phyloP scores from a whole-genome alignment of 2,329 filamentous ascomycete species.

The Pyricularia grisea region DNA sequence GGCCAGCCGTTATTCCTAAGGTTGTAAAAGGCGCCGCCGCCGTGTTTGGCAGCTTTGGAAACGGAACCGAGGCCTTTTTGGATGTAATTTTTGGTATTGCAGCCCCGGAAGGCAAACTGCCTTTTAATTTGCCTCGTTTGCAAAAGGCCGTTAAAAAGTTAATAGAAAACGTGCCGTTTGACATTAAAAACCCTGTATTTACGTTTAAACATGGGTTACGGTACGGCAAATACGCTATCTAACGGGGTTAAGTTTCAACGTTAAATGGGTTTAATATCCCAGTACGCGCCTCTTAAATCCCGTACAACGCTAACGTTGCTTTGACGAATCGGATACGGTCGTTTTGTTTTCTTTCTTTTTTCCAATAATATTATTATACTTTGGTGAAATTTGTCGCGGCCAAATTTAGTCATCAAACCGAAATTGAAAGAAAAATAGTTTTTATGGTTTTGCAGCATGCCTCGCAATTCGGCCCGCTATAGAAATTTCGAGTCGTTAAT shows the following conservation, averaged over 20 bases:
- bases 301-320: not conserved
- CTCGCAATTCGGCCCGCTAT: not conserved
- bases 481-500: not conserved
- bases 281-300: not conserved
- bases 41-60: not conserved
- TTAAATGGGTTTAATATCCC: not conserved
- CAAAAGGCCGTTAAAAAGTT: not conserved
- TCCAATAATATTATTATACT: not conserved
- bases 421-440: not conserved
- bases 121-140: not conserved
- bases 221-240: not conserved
- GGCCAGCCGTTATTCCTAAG: constrained; percentile 28
- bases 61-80: not conserved
- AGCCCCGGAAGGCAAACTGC: not conserved
- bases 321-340: not conserved
- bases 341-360: not conserved
- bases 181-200: not conserved
- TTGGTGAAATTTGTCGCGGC: not conserved
- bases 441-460: not conserved
- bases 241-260: not conserved
- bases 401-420: not conserved
- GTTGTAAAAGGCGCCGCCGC: constrained; percentile 1
- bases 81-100: not conserved
- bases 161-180: not conserved
- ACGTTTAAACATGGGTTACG: not conserved